These are phyloP conservation scores for Biscogniauxia mediterranea DNA, from an alignment of 2,329 filamentous ascomycete species.

Conservation along the genomic window DNA sequence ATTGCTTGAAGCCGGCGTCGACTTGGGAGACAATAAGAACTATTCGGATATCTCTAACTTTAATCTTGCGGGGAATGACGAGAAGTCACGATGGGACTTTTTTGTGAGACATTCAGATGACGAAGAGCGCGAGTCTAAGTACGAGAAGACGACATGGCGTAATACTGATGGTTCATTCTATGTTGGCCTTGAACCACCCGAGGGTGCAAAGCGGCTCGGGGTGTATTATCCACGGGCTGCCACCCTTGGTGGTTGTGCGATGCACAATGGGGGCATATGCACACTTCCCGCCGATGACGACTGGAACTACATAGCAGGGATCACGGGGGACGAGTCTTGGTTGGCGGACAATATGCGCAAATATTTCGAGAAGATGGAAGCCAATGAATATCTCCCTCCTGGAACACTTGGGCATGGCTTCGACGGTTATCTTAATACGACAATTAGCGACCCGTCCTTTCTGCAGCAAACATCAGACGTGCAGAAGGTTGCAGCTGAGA, in stretches of 20 bases:
- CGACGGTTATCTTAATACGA: conserved; percentile 29
- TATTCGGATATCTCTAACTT: conserved; percentile 31
- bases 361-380: conserved; percentile 29
- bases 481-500: conserved; percentile 22
- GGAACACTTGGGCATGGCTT: conserved; percentile 29
- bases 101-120: conserved; percentile 55
- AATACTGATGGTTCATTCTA: conserved; percentile 32
- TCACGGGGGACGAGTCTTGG: conserved; percentile 19
- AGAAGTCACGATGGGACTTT: conserved; percentile 51
- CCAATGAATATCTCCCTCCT: conserved; percentile 27
- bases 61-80: conserved; percentile 42
- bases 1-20: conserved; percentile 56
- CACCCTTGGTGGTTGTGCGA: conserved; percentile 35
- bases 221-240: conserved; percentile 36
- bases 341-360: conserved; percentile 22
- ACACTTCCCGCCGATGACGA: conserved; percentile 31
- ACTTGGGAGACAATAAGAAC: conserved; percentile 36
- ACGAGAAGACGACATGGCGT: conserved; percentile 31
- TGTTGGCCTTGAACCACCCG: conserved; percentile 32
- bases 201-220: conserved; percentile 31
- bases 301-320: conserved; percentile 30
- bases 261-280: conserved; percentile 32
- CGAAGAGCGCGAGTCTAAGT: conserved; percentile 48
- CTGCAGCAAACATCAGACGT: conserved; percentile 23
- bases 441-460: conserved; percentile 28